Conservation (phyloP, 78 protist species). For the Monosiga brevicollis region DNA sequence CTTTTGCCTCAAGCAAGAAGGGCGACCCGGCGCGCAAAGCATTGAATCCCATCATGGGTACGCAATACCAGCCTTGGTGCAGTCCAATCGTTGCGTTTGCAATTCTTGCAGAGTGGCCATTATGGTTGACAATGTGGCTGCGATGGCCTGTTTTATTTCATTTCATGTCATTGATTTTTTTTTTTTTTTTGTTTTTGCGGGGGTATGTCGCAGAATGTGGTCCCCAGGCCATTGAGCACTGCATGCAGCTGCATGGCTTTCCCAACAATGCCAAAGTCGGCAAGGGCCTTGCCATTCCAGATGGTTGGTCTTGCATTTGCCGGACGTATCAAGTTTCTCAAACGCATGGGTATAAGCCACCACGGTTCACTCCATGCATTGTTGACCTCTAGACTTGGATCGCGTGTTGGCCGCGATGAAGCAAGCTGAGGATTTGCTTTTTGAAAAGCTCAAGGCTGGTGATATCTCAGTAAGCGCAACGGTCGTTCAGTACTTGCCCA, state of each 20-base stretch:
- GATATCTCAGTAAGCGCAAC: neutral
- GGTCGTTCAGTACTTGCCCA: neutral
- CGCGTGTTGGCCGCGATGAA: neutral
- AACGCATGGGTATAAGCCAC: too few species aligned
- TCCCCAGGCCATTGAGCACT: slow-evolving; percentile 43
- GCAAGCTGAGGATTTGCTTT: neutral
- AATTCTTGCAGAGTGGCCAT: neutral
- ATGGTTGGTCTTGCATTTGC: neutral
- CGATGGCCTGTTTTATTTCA: neutral
- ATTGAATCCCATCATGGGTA: neutral
- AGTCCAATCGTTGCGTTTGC: too few species aligned
- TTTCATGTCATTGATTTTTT: neutral
- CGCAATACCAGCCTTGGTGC: too few species aligned
- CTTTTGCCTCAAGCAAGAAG: neutral
- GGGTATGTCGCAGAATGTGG: slow-evolving; percentile 14
- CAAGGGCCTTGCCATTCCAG: neutral
- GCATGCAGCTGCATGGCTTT: slow-evolving; percentile 23
- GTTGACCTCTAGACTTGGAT: neutral
- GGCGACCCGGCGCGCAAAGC: neutral
- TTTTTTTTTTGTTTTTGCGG: neutral
- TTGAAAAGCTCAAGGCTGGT: neutral
- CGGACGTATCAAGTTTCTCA: too few species aligned
- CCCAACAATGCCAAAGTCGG: neutral
- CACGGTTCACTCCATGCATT: too few species aligned
- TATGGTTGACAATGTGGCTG: neutral